Percentiles rank a stretch among this genome's conserved stretches.
Conservation (phyloP, 495 filamentous ascomycete genomes). For the Tuber melanosporum region DNA sequence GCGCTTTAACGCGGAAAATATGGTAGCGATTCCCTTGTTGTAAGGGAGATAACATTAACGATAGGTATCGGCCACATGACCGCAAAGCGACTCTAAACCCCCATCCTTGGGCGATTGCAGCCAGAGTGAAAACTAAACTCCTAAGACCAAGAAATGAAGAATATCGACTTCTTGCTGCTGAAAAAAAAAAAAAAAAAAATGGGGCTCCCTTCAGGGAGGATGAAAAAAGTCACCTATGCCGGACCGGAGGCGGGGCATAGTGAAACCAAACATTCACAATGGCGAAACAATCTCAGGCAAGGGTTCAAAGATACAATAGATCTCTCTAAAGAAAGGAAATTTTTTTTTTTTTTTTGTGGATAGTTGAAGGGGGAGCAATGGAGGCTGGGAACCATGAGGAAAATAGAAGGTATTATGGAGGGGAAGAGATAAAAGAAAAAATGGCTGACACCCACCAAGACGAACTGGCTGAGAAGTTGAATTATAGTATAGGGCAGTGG, state of each 20-base stretch:
- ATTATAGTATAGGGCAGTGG: constrained; percentile 28
- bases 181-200: constrained; percentile 21
- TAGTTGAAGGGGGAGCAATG: constrained; percentile 8
- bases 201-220: constrained; percentile 21
- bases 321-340: constrained; percentile 26
- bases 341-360: too few relatives aligned
- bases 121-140: constrained; percentile 26
- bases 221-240: constrained; percentile 23
- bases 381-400: background rate
- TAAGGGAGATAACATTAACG: constrained; percentile 16
- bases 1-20: constrained; percentile 15
- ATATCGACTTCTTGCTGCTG: constrained; percentile 13
- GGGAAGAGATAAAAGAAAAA: constrained; percentile 18
- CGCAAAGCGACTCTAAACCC: constrained; percentile 18
- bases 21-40: constrained; percentile 24
- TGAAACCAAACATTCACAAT: constrained; percentile 33
- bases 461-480: constrained; percentile 29
- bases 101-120: constrained; percentile 16
- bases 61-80: constrained; percentile 15
- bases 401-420: background rate
- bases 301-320: constrained; percentile 16
- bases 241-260: constrained; percentile 31
- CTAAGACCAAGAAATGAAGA: constrained; percentile 22
- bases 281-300: constrained; percentile 39
- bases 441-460: constrained; percentile 29